Percentiles rank a stretch among this genome's conserved stretches.
Evolutionary conservation across 23 red algal genomes (phyloP).

Genomic region (Porphyridium purpureum): DNA sequence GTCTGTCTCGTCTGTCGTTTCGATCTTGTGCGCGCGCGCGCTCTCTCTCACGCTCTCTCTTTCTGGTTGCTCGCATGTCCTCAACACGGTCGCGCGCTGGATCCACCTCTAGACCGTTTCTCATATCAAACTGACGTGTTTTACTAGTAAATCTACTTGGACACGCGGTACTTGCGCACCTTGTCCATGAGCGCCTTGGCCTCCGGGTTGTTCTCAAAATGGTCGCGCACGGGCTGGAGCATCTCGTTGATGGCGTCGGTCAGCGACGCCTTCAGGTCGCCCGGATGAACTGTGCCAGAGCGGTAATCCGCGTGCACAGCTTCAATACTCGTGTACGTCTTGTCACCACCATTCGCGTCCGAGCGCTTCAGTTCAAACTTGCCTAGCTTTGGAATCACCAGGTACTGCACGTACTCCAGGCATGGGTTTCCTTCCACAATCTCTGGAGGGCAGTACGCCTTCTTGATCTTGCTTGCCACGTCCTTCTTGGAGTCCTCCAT

Average conservation of each 20-base stretch:
- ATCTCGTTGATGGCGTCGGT: constrained; percentile 57
- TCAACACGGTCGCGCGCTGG: too few species aligned
- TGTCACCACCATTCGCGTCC: constrained; percentile 67
- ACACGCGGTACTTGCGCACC: constrained; percentile 73
- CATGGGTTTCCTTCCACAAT: constrained; percentile 71
- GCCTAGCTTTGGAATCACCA: constrained; percentile 49
- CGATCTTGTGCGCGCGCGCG: too few species aligned
- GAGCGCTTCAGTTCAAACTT: constrained; percentile 20
- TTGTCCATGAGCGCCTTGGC: constrained; percentile 50
- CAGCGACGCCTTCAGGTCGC: constrained; percentile 86
- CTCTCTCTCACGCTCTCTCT: too few species aligned
- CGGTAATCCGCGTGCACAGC: constrained; percentile 44
- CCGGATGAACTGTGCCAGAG: constrained; percentile 65
- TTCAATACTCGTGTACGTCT: constrained; percentile 19
- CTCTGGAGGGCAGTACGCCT: constrained; percentile 67
- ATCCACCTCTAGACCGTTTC: too few species aligned
- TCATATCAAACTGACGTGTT: too few species aligned
- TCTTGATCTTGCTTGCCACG: constrained; percentile 91
- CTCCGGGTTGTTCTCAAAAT: constrained; percentile 62
- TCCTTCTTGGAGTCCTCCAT: constrained; percentile 94
- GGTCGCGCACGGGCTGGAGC: constrained; percentile 85
- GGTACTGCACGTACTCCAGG: constrained; percentile 74
- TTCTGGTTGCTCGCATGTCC: too few species aligned
- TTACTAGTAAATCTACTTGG: too few species aligned
- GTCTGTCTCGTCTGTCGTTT: too few species aligned